Percentiles rank a stretch among this genome's conserved stretches.
phyloP scores from a whole-genome alignment of 1,284 basidiomycete species.

The Rhodotorula sp. region DNA sequence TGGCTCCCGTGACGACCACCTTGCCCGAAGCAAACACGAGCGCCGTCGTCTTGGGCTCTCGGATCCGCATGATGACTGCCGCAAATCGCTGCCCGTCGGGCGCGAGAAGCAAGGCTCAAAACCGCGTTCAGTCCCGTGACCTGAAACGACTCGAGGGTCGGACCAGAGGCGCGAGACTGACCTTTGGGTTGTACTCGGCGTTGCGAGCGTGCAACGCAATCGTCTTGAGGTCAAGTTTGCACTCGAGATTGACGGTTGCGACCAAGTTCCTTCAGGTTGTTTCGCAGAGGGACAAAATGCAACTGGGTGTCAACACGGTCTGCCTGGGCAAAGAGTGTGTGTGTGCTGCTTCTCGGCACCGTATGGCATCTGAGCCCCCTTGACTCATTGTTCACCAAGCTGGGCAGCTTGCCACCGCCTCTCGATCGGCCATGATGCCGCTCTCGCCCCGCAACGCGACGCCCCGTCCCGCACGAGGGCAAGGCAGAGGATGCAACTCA shows the following conservation, averaged over 20 bases:
- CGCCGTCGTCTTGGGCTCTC: constrained; percentile 98
- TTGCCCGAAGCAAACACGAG: constrained; percentile 99
- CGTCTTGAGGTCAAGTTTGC: constrained; percentile 94
- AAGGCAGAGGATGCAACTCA: constrained; percentile 48
- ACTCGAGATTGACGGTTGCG: constrained; percentile 97
- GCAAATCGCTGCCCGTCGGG: constrained; percentile 83
- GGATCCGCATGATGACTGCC: constrained; percentile 99
- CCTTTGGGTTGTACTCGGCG: constrained; percentile 99
- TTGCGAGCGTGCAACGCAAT: constrained; percentile 97
- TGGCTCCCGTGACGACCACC: constrained; percentile 99
- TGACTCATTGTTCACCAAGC: neutral
- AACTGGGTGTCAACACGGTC: constrained; percentile 4
- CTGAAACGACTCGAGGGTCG: neutral
- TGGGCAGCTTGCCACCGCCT: too few relatives aligned
- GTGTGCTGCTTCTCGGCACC: too few relatives aligned
- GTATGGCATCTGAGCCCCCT: neutral
- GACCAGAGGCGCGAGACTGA: constrained; percentile 54
- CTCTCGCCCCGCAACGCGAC: neutral
- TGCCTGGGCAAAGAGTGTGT: neutral
- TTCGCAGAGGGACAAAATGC: neutral
- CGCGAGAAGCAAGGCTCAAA: constrained; percentile 5
- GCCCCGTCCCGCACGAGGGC: neutral
- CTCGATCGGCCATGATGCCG: neutral
- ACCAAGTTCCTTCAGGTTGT: constrained; percentile 72
- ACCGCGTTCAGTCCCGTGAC: constrained; percentile 1